A percentile compares a stretch with the other conserved stretches of the same genome.
These are phyloP conservation scores for Corinectria fuckeliana DNA, from an alignment of 2,329 filamentous ascomycete species.

Conservation along the genomic window DNA sequence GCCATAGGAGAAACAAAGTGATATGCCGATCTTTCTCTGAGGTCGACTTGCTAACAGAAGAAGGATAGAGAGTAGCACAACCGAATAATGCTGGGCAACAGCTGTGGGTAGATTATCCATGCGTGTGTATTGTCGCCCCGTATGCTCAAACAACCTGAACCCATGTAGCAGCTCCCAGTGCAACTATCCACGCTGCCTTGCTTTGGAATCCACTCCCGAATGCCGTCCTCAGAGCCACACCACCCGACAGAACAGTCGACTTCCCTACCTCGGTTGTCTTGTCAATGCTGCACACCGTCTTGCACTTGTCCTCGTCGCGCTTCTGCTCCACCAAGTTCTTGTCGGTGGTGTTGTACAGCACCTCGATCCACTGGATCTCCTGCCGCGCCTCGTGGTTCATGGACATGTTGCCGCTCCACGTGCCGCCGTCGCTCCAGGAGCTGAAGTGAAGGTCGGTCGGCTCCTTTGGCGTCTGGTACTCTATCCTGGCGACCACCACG, in stretches of 20 bases:
- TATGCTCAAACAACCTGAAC: background rate
- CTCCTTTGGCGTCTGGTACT: slow-evolving; percentile 60
- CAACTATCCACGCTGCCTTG: background rate
- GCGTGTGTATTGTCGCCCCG: too few species aligned
- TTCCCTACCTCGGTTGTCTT: slow-evolving; percentile 43
- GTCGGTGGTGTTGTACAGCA: slow-evolving; percentile 54
- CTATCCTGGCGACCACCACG: slow-evolving; percentile 53
- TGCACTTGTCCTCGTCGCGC: slow-evolving; percentile 14
- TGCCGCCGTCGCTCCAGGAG: slow-evolving; percentile 64
- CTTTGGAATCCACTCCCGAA: background rate
- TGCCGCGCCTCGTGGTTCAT: slow-evolving; percentile 56
- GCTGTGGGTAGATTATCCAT: too few species aligned
- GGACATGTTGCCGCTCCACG: slow-evolving; percentile 64
- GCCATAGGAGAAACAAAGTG: too few species aligned
- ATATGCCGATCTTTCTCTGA: too few species aligned
- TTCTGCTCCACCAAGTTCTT: slow-evolving; percentile 11
- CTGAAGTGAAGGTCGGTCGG: slow-evolving; percentile 60
- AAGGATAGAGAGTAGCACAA: too few species aligned
- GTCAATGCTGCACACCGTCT: slow-evolving; percentile 32
- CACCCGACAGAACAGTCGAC: slow-evolving; percentile 39
- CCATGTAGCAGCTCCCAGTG: background rate
- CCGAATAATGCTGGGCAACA: too few species aligned
- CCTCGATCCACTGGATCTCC: slow-evolving; percentile 66
- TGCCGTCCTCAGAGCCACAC: background rate
- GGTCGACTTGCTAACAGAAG: too few species aligned